phyloP scores from a whole-genome alignment of 257 asterid species.

The Petunia secreta region DNA sequence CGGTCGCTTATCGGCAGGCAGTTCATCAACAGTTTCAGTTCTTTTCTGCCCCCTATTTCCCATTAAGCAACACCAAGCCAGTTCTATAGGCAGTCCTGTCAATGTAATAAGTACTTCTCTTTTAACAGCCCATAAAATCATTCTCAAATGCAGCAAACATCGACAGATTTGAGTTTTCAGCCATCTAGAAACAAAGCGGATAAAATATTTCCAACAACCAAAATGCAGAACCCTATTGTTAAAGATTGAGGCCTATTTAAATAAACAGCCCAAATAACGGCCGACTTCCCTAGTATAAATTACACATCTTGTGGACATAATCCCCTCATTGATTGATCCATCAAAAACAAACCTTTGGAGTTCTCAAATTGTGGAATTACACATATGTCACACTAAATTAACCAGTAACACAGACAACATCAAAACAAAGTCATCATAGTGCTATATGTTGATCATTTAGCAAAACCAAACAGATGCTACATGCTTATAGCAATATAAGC shows the following conservation, averaged over 20 bases:
- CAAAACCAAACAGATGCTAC: background rate
- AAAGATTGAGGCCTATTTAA: background rate
- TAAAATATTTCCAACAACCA: background rate
- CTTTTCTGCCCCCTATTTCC: slow-evolving; percentile 90
- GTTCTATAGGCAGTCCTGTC: slow-evolving; percentile 25
- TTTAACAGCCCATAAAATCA: slow-evolving; percentile 10
- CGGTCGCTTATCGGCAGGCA: slow-evolving; percentile 95
- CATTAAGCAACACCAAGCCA: slow-evolving; percentile 48
- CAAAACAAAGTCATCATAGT: background rate
- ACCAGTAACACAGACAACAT: slow-evolving; percentile 2
- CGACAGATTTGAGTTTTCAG: background rate
- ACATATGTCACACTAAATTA: background rate
- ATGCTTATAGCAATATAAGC: background rate
- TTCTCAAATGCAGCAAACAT: slow-evolving; percentile 1
- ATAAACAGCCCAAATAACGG: background rate
- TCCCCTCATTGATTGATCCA: background rate
- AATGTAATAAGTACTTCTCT: background rate
- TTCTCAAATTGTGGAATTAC: background rate
- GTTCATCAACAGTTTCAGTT: slow-evolving; percentile 65
- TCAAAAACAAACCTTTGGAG: background rate
- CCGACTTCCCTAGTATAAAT: slow-evolving; percentile 4
- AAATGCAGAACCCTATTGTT: background rate
- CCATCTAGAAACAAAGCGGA: background rate
- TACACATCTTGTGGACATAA: background rate
- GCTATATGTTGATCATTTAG: slow-evolving; percentile 6